These are phyloP conservation scores for Hypoxylon subgilvum DNA, from an alignment of 495 filamentous ascomycete species.

Conservation along the genomic window DNA sequence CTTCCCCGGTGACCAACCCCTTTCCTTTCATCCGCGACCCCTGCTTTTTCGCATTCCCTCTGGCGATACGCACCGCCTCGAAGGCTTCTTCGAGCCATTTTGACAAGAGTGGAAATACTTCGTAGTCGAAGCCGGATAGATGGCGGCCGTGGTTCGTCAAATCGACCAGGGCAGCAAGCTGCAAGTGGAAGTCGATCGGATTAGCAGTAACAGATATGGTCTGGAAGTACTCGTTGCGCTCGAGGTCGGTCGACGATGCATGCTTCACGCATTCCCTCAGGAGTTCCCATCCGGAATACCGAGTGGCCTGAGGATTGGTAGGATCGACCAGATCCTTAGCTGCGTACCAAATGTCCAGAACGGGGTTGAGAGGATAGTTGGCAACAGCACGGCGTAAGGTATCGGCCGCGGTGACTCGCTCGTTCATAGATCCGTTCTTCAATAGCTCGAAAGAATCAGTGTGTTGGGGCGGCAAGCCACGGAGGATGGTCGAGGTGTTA, in stretches of 20 bases:
- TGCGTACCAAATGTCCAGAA: slow-evolving; percentile 66
- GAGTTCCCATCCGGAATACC: slow-evolving; percentile 65
- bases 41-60: slow-evolving; percentile 53
- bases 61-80: slow-evolving; percentile 56
- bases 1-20: slow-evolving; percentile 62
- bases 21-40: slow-evolving; percentile 58
- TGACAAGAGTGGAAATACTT: slow-evolving; percentile 63
- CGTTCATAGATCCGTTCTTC: slow-evolving; percentile 54
- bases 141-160: slow-evolving; percentile 69
- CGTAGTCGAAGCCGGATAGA: slow-evolving; percentile 68
- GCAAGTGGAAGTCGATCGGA: slow-evolving; percentile 66
- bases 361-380: slow-evolving; percentile 63
- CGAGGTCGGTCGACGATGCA: slow-evolving; percentile 63
- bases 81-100: slow-evolving; percentile 64
- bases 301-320: slow-evolving; percentile 58
- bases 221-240: slow-evolving; percentile 68
- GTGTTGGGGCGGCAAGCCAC: slow-evolving; percentile 49
- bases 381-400: slow-evolving; percentile 59
- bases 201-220: slow-evolving; percentile 58
- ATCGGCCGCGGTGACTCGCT: slow-evolving; percentile 62
- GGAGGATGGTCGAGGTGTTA: slow-evolving; percentile 32
- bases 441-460: slow-evolving; percentile 52
- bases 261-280: slow-evolving; percentile 69
- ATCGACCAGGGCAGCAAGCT: slow-evolving; percentile 65
- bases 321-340: slow-evolving; percentile 68